Conservation (phyloP, 2,329 filamentous ascomycete genomes). For the Bipolaris bicolor region DNA sequence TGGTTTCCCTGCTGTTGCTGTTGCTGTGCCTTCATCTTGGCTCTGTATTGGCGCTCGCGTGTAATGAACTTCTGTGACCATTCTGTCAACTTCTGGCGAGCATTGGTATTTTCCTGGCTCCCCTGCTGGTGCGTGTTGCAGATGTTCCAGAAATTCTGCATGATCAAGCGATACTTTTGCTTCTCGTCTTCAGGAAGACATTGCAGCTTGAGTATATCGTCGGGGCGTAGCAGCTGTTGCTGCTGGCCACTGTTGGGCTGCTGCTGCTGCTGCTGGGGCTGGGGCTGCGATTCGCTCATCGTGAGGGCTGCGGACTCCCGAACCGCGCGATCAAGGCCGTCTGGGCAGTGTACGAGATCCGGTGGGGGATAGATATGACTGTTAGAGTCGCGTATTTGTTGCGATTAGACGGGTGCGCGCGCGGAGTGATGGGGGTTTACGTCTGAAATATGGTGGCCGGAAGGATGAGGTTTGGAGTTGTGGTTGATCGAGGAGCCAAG, state of each 20-base stretch:
- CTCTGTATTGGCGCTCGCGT: slow-evolving; percentile 51
- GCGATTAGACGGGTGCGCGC: not conserved
- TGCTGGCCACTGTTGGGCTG: slow-evolving; percentile 32
- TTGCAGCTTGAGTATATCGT: slow-evolving; percentile 45
- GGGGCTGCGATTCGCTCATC: slow-evolving; percentile 46
- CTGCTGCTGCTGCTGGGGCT: slow-evolving; percentile 32
- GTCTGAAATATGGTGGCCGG: not conserved
- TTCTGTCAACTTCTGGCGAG: slow-evolving; percentile 58
- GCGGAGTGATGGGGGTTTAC: not conserved
- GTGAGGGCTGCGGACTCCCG: slow-evolving; percentile 23
- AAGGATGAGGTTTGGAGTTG: slow-evolving; percentile 18
- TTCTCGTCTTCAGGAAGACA: slow-evolving; percentile 61
- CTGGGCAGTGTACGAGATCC: slow-evolving; percentile 1
- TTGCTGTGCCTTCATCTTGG: slow-evolving; percentile 44
- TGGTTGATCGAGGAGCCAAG: slow-evolving; percentile 13
- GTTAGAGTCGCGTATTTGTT: slow-evolving; percentile 1
- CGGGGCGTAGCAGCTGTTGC: slow-evolving; percentile 39
- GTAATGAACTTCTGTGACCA: slow-evolving; percentile 60
- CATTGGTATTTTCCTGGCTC: slow-evolving; percentile 57
- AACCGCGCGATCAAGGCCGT: slow-evolving; percentile 10
- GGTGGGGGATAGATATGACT: not conserved
- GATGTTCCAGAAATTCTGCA: slow-evolving; percentile 61
- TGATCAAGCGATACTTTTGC: slow-evolving; percentile 60
- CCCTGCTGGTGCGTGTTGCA: slow-evolving; percentile 57
- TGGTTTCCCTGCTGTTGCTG: slow-evolving; percentile 27